Base-by-base conservation (phyloP, 2,329 filamentous ascomycete genomes). In the Sporothrix mexicana region DNA sequence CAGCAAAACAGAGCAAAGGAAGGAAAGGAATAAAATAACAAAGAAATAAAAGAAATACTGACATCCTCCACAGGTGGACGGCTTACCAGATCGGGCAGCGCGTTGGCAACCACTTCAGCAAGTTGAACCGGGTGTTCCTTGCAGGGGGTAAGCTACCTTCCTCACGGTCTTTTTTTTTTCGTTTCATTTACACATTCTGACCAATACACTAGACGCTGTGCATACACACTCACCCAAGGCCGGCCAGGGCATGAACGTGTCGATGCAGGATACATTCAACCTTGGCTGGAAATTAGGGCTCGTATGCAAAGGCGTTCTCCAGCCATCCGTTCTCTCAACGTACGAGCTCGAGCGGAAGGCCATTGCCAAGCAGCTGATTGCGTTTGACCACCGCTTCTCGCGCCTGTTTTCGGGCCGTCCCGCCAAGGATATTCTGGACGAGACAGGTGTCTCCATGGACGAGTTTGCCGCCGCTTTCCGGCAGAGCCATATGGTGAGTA, bases 21-120 rank as follows among this genome's bases (percentile, higher is more conserved):
- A 43, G 9, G 6, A n/a, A 30, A 6, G 12, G 20, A 36, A 41
- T 1, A 12, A 25, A 5, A 12, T 2, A n/a, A n/a, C 9, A 62
- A 57, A 20, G 25, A 6, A 12, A 43, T 9, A 3, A n/a, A 30
- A 6, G 12, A 41, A 36, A 41, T 4, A 55, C 66, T 69, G 25
- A 69, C 66, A 57, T 25, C 2, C 8, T 1, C 7, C 17, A n/a
- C 10, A 69, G 66, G 49, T 75, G 74, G 71, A 89, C 72, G 0
- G 87, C 85, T 0, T 92, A 91, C 76, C 86, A 92, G 71, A 87
- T 89, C 73, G 87, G 86, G 0, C 87, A 89, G 77, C 80, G 87
- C 17, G 83, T 89, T 1, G 85, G 83, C 17, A 81, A 80, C 0
- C 80, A 83, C 51, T 88, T 88, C 78, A 84, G 82, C 61, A 80